phyloP scores from a whole-genome alignment of 495 filamentous ascomycete species.

The Aspergillus ostianus region DNA sequence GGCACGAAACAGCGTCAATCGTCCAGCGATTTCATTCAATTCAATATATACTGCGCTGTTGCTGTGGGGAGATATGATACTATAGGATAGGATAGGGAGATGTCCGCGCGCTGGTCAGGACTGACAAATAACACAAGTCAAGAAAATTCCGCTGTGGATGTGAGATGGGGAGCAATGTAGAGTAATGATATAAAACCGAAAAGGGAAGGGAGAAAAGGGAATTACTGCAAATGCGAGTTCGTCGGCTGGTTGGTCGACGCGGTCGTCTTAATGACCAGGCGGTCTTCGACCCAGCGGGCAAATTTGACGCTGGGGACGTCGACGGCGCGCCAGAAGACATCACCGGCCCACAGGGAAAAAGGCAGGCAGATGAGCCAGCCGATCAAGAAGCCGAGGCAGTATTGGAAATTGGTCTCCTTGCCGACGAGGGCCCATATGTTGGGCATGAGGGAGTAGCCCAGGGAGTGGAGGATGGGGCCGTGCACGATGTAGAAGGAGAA shows the following conservation, averaged over 20 bases:
- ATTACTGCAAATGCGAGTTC: slow-evolving; percentile 3
- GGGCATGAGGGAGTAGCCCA: slow-evolving; percentile 49
- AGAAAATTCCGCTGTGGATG: not conserved
- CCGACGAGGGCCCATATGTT: slow-evolving; percentile 55
- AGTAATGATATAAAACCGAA: not conserved
- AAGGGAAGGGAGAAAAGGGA: not conserved
- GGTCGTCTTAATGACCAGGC: slow-evolving; percentile 27
- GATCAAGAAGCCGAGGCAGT: slow-evolving; percentile 50
- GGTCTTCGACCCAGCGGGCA: slow-evolving; percentile 51
- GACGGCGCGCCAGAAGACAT: slow-evolving; percentile 58
- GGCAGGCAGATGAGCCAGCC: slow-evolving; percentile 50
- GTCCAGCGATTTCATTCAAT: not conserved
- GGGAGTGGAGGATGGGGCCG: slow-evolving; percentile 52
- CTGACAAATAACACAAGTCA: not conserved
- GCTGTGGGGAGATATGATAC: not conserved
- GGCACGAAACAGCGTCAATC: not conserved
- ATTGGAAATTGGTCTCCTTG: slow-evolving; percentile 50
- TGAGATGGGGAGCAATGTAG: not conserved
- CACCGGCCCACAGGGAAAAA: slow-evolving; percentile 55
- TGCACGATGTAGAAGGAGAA: slow-evolving; percentile 67
- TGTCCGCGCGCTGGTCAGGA: not conserved
- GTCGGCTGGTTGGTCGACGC: slow-evolving; percentile 9
- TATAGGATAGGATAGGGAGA: too few relatives aligned
- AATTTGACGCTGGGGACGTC: slow-evolving; percentile 58
- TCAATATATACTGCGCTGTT: not conserved